Conservation (phyloP, 2,329 filamentous ascomycete genomes). For the Xylariomycetidae sp. region DNA sequence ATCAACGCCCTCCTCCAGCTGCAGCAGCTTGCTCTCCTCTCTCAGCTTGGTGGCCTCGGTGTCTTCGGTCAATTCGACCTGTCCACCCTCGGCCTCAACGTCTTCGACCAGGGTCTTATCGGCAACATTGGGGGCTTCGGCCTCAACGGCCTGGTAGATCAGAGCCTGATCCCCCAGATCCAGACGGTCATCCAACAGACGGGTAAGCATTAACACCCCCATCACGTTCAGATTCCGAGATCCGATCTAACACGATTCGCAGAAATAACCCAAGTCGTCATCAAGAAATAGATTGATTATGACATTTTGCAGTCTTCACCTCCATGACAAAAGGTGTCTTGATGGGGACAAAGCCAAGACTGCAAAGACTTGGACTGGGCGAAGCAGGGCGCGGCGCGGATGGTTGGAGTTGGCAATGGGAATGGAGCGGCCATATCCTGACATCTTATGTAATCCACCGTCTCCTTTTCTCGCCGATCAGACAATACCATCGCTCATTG, state of each 20-base stretch:
- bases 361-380: too few relatives aligned
- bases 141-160: constrained; percentile 27
- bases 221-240: neutral
- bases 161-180: constrained; percentile 25
- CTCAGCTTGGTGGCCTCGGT: constrained; percentile 34
- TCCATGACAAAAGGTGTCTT: too few relatives aligned
- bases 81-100: constrained; percentile 37
- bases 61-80: constrained; percentile 43
- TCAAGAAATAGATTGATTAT: constrained; percentile 8
- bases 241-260: constrained; percentile 2
- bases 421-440: too few relatives aligned
- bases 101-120: constrained; percentile 36
- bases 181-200: constrained; percentile 25
- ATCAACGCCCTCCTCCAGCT: constrained; percentile 42
- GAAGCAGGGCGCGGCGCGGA: too few relatives aligned
- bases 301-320: too few relatives aligned
- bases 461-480: too few relatives aligned
- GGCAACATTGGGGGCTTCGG: constrained; percentile 28
- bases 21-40: constrained; percentile 26
- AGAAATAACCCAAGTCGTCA: constrained; percentile 14
- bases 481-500: too few relatives aligned
- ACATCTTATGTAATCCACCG: too few relatives aligned
- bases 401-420: too few relatives aligned
- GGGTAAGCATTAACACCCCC: constrained; percentile 7
- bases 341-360: too few relatives aligned